Percentiles rank a stretch among this genome's conserved stretches.
Evolutionary conservation across 176 grass and related monocot genomes (phyloP).

Genomic region (Elymus sibiricus): DNA sequence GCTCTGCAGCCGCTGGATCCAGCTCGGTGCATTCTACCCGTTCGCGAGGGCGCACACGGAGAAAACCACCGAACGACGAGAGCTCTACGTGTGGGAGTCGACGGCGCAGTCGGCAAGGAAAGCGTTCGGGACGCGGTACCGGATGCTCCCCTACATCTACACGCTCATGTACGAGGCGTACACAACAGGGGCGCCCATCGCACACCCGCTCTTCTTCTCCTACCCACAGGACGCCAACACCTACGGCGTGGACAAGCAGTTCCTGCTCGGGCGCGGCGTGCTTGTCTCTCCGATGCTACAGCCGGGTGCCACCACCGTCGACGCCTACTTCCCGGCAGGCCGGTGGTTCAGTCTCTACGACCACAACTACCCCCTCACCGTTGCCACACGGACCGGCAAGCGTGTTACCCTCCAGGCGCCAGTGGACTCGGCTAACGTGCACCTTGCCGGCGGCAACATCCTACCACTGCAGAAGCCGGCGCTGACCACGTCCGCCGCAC

Average conservation of each 20-base stretch:
- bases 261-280: slow-evolving; percentile 58
- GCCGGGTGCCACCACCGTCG: slow-evolving; percentile 19
- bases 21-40: slow-evolving; percentile 94
- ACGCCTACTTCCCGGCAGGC: slow-evolving; percentile 70
- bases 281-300: slow-evolving; percentile 75
- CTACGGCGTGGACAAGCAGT: slow-evolving; percentile 54
- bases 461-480: slow-evolving; percentile 49
- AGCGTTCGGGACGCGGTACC: slow-evolving; percentile 68
- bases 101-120: slow-evolving; percentile 59
- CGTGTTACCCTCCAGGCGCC: slow-evolving; percentile 46
- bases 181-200: slow-evolving; percentile 58
- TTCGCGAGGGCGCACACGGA: slow-evolving; percentile 76
- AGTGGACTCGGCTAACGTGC: slow-evolving; percentile 57
- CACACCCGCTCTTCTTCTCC: slow-evolving; percentile 85
- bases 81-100: slow-evolving; percentile 78
- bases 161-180: slow-evolving; percentile 85
- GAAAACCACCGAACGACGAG: slow-evolving; percentile 40
- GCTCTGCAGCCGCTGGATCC: slow-evolving; percentile 88
- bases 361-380: slow-evolving; percentile 37
- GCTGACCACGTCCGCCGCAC: slow-evolving; percentile 36
- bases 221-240: slow-evolving; percentile 54
- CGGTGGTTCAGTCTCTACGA: slow-evolving; percentile 72
- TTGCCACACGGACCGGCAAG: slow-evolving; percentile 11
- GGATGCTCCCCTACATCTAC: slow-evolving; percentile 69
- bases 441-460: slow-evolving; percentile 56